Conservation (phyloP, 768 basidiomycete species). For the Mycena rosella region DNA sequence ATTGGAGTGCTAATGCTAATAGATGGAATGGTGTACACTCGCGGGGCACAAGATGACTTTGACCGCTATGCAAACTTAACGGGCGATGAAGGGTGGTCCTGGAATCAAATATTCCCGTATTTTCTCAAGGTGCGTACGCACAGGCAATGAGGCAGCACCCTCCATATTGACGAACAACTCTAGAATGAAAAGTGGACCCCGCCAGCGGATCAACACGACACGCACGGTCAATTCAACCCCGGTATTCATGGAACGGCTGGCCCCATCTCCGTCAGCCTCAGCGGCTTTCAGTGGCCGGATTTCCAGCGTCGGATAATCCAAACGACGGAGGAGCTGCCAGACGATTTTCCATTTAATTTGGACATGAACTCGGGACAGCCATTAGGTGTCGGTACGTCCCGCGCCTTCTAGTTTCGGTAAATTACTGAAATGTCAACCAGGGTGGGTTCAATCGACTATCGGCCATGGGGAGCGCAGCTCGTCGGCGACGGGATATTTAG, state of each 20-base stretch:
- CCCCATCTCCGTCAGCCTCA: too few relatives aligned
- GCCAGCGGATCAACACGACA: conserved; percentile 49
- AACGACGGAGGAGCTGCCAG: too few relatives aligned
- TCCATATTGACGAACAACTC: not conserved
- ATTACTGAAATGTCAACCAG: conserved; percentile 37
- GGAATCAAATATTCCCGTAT: too few relatives aligned
- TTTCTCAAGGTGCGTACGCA: conserved; percentile 38
- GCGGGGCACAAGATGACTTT: too few relatives aligned
- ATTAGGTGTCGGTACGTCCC: conserved; percentile 45
- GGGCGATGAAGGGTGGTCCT: too few relatives aligned
- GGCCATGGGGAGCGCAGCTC: conserved; percentile 38
- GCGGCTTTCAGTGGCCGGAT: too few relatives aligned
- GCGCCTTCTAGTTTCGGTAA: conserved; percentile 35
- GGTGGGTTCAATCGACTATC: conserved; percentile 38
- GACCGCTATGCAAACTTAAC: too few relatives aligned
- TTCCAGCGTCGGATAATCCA: too few relatives aligned
- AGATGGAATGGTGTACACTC: too few relatives aligned
- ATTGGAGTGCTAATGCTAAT: conserved; percentile 12
- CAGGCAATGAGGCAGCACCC: not conserved
- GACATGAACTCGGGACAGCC: conserved; percentile 49
- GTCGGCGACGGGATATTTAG: conserved; percentile 17
- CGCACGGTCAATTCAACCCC: too few relatives aligned
- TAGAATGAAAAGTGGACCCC: conserved; percentile 45
- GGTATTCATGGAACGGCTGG: too few relatives aligned
- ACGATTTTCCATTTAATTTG: too few relatives aligned